Conservation (phyloP, 345 rosid species). For the Erodium maritimum region DNA sequence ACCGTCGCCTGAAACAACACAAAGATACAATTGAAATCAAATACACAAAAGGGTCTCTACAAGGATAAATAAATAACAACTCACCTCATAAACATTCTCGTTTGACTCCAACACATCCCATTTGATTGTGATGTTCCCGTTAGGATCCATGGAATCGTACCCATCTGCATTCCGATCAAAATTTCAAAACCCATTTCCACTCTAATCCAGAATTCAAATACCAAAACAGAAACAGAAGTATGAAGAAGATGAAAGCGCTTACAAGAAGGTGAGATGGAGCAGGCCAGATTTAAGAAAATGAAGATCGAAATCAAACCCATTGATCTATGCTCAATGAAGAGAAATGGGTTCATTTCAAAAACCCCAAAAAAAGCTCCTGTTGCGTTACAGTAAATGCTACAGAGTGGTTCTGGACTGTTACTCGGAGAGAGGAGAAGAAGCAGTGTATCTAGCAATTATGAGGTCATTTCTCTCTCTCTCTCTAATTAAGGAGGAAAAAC, state of each 20-base stretch:
- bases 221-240: not conserved
- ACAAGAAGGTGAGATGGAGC: not conserved
- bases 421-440: no score
- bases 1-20: constrained; percentile 37
- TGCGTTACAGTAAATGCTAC: no score
- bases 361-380: not conserved
- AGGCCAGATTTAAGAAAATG: no score
- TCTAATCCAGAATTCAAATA: no score
- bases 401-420: no score
- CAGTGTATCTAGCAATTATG: no score
- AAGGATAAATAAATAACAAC: not conserved
- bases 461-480: no score
- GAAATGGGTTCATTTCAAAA: not conserved
- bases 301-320: not conserved
- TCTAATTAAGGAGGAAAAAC: no score
- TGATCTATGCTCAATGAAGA: not conserved
- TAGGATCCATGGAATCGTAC: not conserved
- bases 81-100: not conserved
- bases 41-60: no score
- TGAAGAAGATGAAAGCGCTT: not conserved
- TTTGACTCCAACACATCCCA: not conserved
- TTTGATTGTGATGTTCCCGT: not conserved
- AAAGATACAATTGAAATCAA: not conserved
- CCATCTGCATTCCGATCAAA: not conserved
- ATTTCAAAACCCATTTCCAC: no score